Percentiles rank a stretch among this genome's conserved stretches.
These are phyloP conservation scores for Apiospora kogelbergensis DNA, from an alignment of 2,329 filamentous ascomycete genomes.

Conservation along the genomic window DNA sequence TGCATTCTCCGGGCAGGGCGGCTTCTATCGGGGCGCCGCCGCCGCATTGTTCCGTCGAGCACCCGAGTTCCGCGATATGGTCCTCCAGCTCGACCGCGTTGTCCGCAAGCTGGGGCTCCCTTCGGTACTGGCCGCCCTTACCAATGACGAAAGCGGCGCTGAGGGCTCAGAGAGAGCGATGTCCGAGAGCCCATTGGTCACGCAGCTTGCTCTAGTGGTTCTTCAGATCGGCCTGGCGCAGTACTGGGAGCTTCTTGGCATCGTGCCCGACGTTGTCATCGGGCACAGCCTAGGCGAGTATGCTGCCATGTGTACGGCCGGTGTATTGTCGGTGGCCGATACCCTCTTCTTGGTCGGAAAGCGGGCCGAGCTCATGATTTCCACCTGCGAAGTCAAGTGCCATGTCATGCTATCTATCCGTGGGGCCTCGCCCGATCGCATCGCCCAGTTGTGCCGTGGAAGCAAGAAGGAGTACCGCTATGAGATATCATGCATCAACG, in stretches of 20 bases:
- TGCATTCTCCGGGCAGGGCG: too few relatives aligned
- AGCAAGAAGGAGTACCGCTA: slow-evolving; percentile 16
- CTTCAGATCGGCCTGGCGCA: slow-evolving; percentile 37
- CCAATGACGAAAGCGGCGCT: too few relatives aligned
- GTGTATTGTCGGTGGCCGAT: slow-evolving; percentile 57
- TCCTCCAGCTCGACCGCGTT: too few relatives aligned
- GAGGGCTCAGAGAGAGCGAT: slow-evolving; percentile 22
- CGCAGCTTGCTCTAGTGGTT: slow-evolving; percentile 32
- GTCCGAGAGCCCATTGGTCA: slow-evolving; percentile 37
- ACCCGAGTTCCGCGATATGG: too few relatives aligned
- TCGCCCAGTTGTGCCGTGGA: slow-evolving; percentile 25
- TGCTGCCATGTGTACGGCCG: slow-evolving; percentile 57
- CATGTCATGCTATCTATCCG: slow-evolving; percentile 59
- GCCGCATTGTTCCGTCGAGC: too few relatives aligned
- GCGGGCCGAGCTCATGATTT: slow-evolving; percentile 53
- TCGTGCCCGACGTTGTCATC: slow-evolving; percentile 40
- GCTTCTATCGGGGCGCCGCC: too few relatives aligned
- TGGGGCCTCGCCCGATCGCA: slow-evolving; percentile 43
- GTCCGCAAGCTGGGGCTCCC: too few relatives aligned
- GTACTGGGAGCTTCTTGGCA: slow-evolving; percentile 35
- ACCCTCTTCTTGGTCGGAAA: slow-evolving; percentile 59
- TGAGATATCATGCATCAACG: slow-evolving; percentile 62
- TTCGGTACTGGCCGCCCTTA: too few relatives aligned
- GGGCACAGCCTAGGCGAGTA: slow-evolving; percentile 60
- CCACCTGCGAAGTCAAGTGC: slow-evolving; percentile 51